Conservation (phyloP, 2,329 filamentous ascomycete species). For the Macrophomina phaseolina region DNA sequence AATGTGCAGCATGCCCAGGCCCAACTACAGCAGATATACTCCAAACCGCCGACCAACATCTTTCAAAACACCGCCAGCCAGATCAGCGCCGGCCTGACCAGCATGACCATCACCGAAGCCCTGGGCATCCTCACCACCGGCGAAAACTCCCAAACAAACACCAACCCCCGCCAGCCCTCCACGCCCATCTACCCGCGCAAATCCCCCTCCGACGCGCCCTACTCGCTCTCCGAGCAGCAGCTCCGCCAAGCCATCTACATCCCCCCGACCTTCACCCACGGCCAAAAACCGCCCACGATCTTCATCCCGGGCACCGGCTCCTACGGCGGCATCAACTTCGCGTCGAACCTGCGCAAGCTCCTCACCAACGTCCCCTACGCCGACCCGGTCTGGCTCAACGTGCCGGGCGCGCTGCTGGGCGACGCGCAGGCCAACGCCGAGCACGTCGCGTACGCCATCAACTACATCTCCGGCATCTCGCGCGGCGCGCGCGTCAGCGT, state of each 20-base stretch:
- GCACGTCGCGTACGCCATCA: conserved; percentile 64
- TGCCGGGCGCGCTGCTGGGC: conserved; percentile 54
- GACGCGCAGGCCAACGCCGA: conserved; percentile 61
- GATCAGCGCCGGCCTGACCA: conserved; percentile 35
- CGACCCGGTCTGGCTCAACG: conserved; percentile 63
- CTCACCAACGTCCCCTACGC: conserved; percentile 49
- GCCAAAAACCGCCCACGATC: conserved; percentile 55
- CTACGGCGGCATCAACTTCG: conserved; percentile 54
- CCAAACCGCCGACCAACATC: conserved; percentile 36
- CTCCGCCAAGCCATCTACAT: conserved; percentile 61
- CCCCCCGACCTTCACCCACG: conserved; percentile 55
- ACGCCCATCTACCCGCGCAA: conserved; percentile 46
- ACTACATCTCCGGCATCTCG: conserved; percentile 57
- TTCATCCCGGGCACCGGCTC: conserved; percentile 61
- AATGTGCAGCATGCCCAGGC: conserved; percentile 31
- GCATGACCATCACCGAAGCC: neutral
- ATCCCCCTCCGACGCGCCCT: conserved; percentile 53
- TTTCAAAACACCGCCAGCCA: conserved; percentile 34
- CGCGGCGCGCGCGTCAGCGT: conserved; percentile 48
- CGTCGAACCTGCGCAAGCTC: conserved; percentile 57
- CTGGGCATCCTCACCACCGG: conserved; percentile 29
- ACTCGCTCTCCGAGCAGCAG: conserved; percentile 52
- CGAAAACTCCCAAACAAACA: conserved; percentile 37
- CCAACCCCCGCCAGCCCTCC: conserved; percentile 34
- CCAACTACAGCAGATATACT: conserved; percentile 29